phyloP scores from a whole-genome alignment of 1,139 yeast species.

The Sugiyamaella pinicola region DNA sequence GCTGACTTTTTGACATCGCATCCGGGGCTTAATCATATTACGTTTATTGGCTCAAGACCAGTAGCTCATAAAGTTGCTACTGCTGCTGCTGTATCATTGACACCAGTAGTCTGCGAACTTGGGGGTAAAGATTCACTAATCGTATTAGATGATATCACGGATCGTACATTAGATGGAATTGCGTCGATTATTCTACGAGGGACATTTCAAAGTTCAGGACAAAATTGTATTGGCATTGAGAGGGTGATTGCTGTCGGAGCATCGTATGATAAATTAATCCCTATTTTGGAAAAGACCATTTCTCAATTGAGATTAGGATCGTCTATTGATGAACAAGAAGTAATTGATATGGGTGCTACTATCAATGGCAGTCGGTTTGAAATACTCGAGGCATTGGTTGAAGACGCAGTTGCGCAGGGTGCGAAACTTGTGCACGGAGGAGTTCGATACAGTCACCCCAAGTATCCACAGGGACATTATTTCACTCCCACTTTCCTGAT shows the following conservation, averaged over 20 bases:
- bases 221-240: constrained; percentile 96
- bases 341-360: constrained; percentile 95
- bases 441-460: constrained; percentile 74
- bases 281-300: constrained; percentile 59
- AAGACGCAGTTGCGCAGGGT: constrained; percentile 77
- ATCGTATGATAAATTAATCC: constrained; percentile 63
- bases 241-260: constrained; percentile 77
- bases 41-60: constrained; percentile 93
- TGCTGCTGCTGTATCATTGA: constrained; percentile 78
- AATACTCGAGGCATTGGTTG: constrained; percentile 62
- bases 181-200: constrained; percentile 90
- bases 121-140: constrained; percentile 95
- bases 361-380: constrained; percentile 76
- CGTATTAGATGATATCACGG: constrained; percentile 63
- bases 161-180: constrained; percentile 50
- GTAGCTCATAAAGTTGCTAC: constrained; percentile 86
- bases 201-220: constrained; percentile 95
- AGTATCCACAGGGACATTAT: constrained; percentile 92
- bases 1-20: constrained; percentile 86
- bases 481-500: constrained; percentile 84
- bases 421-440: constrained; percentile 84
- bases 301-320: constrained; percentile 75
- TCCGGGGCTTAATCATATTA: constrained; percentile 78
- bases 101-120: constrained; percentile 91
- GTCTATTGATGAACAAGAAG: constrained; percentile 79